Evolutionary conservation across 2,329 filamentous ascomycete genomes (phyloP).

Genomic region (Mycosphaerella sp.): DNA sequence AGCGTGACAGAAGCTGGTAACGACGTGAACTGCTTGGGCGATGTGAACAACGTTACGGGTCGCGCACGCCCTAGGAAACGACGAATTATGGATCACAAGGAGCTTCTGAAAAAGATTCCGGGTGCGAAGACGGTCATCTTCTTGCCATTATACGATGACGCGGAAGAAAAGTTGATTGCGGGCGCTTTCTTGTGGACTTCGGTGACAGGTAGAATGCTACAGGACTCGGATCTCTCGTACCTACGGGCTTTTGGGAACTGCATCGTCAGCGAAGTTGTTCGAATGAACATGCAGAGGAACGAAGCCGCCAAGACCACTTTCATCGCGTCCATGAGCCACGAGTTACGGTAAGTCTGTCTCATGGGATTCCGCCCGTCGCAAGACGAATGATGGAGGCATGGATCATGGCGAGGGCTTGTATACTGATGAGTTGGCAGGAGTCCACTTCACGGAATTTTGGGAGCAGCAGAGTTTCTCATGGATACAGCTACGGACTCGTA

Average conservation of each 20-base stretch:
- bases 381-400: no score
- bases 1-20: conserved; percentile 23
- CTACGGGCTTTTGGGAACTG: conserved; percentile 37
- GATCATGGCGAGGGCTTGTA: no score
- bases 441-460: conserved; percentile 45
- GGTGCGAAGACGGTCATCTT: conserved; percentile 43
- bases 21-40: conserved; percentile 39
- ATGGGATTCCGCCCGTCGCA: no score
- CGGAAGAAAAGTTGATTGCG: conserved; percentile 37
- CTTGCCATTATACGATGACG: conserved; percentile 48
- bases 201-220: conserved; percentile 37
- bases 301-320: conserved; percentile 49
- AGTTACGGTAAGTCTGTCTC: conserved; percentile 32
- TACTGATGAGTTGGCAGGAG: conserved; percentile 24
- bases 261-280: conserved; percentile 36
- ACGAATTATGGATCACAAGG: conserved; percentile 31
- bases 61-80: conserved; percentile 27
- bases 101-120: conserved; percentile 36
- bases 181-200: conserved; percentile 45
- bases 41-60: conserved; percentile 37
- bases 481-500: conserved; percentile 40
- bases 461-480: conserved; percentile 45
- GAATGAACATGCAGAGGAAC: conserved; percentile 35
- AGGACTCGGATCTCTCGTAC: conserved; percentile 38
- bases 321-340: conserved; percentile 48